Percentiles rank a stretch among this genome's conserved stretches.
Evolutionary conservation across 225 moss, liverwort and hornwort species (phyloP).

Genomic region (Bryoerythrophyllum caledonicum): DNA sequence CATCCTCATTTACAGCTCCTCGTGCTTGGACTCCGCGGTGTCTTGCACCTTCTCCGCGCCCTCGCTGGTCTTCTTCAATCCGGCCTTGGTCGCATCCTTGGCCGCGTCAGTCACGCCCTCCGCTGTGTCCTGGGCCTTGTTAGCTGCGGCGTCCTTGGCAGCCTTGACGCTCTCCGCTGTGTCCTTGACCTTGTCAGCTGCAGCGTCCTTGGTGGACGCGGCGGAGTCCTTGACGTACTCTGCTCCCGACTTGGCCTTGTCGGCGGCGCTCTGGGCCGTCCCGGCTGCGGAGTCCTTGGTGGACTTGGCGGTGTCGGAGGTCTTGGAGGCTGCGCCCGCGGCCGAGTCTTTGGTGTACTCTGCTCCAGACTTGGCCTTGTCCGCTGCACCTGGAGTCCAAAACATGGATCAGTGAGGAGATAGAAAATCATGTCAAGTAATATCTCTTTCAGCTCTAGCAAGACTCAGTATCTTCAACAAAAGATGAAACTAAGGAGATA

Average conservation of each 20-base stretch:
- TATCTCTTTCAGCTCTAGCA: no score
- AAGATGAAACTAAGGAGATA: no score
- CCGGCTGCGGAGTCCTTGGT: neutral
- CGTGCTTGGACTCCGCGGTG: neutral
- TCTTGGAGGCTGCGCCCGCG: no score
- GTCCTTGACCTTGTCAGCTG: neutral
- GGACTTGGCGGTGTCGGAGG: no score
- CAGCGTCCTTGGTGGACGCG: neutral
- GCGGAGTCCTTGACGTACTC: neutral
- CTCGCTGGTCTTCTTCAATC: neutral
- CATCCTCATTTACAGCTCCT: constrained; percentile 2
- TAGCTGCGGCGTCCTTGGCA: neutral
- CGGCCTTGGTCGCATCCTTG: neutral
- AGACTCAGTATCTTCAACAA: no score
- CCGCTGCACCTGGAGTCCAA: neutral
- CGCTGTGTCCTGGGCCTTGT: neutral
- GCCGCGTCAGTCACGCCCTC: neutral
- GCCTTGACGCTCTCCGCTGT: no score
- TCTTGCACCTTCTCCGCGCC: neutral
- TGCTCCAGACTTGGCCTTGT: constrained; percentile 10
- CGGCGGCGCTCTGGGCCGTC: neutral
- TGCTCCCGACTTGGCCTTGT: neutral
- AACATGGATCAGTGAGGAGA: neutral
- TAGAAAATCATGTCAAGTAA: no score
- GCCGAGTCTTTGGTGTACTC: neutral